Conservation (phyloP, 306 rosid genomes). For the Styphnolobium japonicum region DNA sequence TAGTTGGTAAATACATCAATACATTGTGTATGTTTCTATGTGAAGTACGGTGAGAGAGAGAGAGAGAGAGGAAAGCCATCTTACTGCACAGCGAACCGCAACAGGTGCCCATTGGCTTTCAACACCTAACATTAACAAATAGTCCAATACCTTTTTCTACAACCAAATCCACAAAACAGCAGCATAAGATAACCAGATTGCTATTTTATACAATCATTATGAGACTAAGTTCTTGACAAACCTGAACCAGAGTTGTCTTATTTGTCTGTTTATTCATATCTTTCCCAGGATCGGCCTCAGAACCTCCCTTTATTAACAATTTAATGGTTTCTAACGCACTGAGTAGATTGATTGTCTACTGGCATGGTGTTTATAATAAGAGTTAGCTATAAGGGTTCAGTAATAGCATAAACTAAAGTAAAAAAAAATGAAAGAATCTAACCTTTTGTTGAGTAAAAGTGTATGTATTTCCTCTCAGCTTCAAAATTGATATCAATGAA, state of each 20-base stretch:
- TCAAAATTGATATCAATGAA: constrained; percentile 72
- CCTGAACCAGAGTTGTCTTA: constrained; percentile 83
- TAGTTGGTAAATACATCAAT: background rate
- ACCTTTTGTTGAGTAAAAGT: constrained; percentile 94
- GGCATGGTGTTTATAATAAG: constrained; percentile 60
- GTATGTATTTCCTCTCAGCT: constrained; percentile 69
- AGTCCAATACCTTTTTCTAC: constrained; percentile 81
- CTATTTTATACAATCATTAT: constrained; percentile 23
- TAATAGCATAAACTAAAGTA: constrained; percentile 9
- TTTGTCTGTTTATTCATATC: constrained; percentile 74
- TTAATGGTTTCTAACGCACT: constrained; percentile 78
- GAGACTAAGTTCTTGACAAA: constrained; percentile 25
- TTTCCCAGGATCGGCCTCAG: constrained; percentile 72
- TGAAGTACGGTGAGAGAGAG: background rate
- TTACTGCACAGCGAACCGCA: constrained; percentile 74
- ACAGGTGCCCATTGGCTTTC: constrained; percentile 98
- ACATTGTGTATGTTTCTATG: background rate
- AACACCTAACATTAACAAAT: constrained; percentile 78
- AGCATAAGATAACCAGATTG: constrained; percentile 31
- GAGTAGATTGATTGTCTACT: constrained; percentile 96
- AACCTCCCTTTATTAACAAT: constrained; percentile 70
- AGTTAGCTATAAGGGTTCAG: constrained; percentile 48
- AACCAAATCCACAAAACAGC: constrained; percentile 27
- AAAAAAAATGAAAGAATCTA: constrained; percentile 46
- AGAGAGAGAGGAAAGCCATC: constrained; percentile 26